A percentile compares a stretch with the other conserved stretches of the same genome.
Evolutionary conservation across 2,329 filamentous ascomycete genomes (phyloP).

Genomic region (Phialophora tarda): DNA sequence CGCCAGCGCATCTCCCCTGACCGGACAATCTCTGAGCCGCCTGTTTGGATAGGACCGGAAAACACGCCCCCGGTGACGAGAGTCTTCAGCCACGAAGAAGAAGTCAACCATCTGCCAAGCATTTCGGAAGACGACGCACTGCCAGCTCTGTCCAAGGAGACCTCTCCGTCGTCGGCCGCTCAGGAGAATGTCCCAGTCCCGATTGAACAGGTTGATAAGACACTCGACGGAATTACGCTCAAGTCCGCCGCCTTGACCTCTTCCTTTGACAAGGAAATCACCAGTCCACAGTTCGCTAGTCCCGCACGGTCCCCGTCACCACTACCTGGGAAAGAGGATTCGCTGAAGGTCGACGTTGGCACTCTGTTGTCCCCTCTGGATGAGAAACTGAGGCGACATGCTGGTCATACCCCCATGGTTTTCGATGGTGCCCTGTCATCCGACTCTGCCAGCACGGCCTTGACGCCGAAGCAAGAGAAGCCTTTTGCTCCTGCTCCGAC

Average conservation of each 20-base stretch:
- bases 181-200: conserved; percentile 45
- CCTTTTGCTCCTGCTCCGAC: conserved; percentile 45
- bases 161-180: conserved; percentile 40
- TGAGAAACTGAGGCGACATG: conserved; percentile 49
- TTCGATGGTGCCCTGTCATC: conserved; percentile 46
- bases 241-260: conserved; percentile 53
- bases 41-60: conserved; percentile 54
- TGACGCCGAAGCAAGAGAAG: conserved; percentile 42
- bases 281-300: conserved; percentile 49
- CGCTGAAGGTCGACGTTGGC: conserved; percentile 38
- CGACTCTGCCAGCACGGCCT: conserved; percentile 35
- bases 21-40: conserved; percentile 32
- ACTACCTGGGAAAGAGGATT: conserved; percentile 39
- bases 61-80: conserved; percentile 49
- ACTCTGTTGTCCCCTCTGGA: conserved; percentile 46
- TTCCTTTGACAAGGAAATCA: conserved; percentile 51
- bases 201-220: conserved; percentile 54
- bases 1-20: conserved; percentile 28
- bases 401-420: conserved; percentile 54
- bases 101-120: conserved; percentile 39
- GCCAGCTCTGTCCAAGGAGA: conserved; percentile 46
- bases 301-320: conserved; percentile 40
- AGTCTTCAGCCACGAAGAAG: conserved; percentile 49
- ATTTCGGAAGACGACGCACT: conserved; percentile 46
- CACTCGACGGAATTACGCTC: conserved; percentile 54